Conservation (phyloP, 345 rosid genomes). For the Salix viminalis region DNA sequence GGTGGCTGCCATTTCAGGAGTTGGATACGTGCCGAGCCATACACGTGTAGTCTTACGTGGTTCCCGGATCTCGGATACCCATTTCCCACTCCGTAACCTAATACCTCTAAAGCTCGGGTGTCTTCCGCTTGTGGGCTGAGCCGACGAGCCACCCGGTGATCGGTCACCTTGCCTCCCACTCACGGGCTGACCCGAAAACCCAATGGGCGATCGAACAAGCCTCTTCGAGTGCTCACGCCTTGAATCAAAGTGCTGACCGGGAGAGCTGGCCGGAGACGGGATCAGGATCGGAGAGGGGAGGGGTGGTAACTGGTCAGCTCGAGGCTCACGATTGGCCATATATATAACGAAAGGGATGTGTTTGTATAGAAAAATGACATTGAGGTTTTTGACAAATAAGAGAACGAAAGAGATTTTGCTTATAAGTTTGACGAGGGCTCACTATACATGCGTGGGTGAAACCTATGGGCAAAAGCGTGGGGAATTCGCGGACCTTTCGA, state of each 20-base stretch:
- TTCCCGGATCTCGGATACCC: conserved; percentile 80
- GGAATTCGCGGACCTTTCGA: conserved; percentile 25
- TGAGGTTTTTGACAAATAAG: not conserved
- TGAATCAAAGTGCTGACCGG: not conserved
- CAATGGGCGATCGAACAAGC: not conserved
- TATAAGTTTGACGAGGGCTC: not conserved
- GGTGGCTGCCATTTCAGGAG: conserved; percentile 76
- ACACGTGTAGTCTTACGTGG: conserved; percentile 66
- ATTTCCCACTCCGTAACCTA: conserved; percentile 63
- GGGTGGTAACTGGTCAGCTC: not conserved
- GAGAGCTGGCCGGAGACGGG: not conserved
- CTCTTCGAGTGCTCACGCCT: not conserved
- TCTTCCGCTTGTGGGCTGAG: conserved; percentile 27
- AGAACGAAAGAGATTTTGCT: not conserved
- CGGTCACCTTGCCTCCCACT: not conserved
- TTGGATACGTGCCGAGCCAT: conserved; percentile 70
- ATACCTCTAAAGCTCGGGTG: conserved; percentile 51
- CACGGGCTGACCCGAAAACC: not conserved
- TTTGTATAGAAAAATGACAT: not conserved
- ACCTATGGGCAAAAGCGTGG: conserved; percentile 29
- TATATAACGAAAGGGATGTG: not conserved
- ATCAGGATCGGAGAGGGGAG: not conserved
- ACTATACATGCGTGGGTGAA: conserved; percentile 1
- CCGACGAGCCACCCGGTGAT: conserved; percentile 22
- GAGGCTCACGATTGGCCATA: conserved; percentile 25